Conservation (phyloP, 345 rosid species). For the Orychophragmus violaceus region DNA sequence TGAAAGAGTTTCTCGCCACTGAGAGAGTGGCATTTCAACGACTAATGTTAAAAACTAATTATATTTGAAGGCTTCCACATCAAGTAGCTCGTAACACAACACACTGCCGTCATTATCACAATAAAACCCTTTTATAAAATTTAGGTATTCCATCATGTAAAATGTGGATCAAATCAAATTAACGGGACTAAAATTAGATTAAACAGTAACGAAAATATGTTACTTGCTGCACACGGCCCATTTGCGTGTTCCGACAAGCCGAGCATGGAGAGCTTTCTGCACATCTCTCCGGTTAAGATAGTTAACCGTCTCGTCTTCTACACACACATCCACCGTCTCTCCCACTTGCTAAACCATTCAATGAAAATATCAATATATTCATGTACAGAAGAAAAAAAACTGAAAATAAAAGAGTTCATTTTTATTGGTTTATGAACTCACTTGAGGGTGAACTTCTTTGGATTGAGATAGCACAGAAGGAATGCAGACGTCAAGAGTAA, state of each 20-base stretch:
- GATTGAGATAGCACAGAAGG: conserved; percentile 72
- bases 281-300: conserved; percentile 84
- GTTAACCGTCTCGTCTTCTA: conserved; percentile 81
- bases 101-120: conserved; percentile 34
- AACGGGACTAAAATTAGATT: no score
- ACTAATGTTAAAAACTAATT: no score
- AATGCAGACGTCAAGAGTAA: conserved; percentile 80
- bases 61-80: no score
- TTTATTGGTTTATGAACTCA: conserved; percentile 16
- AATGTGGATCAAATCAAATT: no score
- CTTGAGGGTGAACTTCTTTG: conserved; percentile 53
- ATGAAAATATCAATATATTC: neutral
- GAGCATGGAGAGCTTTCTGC: conserved; percentile 76
- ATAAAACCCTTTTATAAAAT: neutral
- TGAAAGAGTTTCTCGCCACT: no score
- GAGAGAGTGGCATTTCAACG: no score
- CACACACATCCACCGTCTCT: conserved; percentile 72
- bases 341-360: conserved; percentile 46
- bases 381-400: no score
- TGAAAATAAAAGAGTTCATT: no score
- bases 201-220: neutral
- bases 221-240: conserved; percentile 93
- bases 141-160: neutral
- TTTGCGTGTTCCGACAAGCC: conserved; percentile 65
- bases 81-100: conserved; percentile 62